A percentile compares a stretch with the other conserved stretches of the same genome.
phyloP scores from a whole-genome alignment of 495 filamentous ascomycete genomes.

The Daldinia concentrica region DNA sequence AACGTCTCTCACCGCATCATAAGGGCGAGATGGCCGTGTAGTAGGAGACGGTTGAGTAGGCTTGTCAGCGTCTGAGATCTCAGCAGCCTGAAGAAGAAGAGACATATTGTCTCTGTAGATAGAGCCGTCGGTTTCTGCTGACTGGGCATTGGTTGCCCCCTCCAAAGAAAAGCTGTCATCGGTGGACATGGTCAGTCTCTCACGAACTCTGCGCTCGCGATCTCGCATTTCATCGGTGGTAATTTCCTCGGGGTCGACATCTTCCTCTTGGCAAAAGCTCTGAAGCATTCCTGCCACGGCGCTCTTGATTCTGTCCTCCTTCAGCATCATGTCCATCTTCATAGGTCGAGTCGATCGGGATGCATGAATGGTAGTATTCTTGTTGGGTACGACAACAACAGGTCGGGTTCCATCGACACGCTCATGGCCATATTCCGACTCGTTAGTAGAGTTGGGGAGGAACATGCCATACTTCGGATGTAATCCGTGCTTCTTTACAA shows the following conservation, averaged over 20 bases:
- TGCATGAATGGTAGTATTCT: slow-evolving; percentile 47
- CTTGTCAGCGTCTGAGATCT: slow-evolving; percentile 9
- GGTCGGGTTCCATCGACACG: slow-evolving; percentile 49
- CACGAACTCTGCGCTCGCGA: slow-evolving; percentile 39
- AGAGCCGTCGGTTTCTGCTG: slow-evolving; percentile 10
- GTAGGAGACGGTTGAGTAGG: slow-evolving; percentile 9
- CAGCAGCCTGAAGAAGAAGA: slow-evolving; percentile 45
- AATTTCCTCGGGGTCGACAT: slow-evolving; percentile 49
- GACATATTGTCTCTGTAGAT: slow-evolving; percentile 1
- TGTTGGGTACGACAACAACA: slow-evolving; percentile 49
- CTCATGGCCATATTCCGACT: slow-evolving; percentile 46
- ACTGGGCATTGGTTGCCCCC: slow-evolving; percentile 6
- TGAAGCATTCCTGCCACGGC: slow-evolving; percentile 33
- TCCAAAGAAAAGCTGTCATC: slow-evolving; percentile 37
- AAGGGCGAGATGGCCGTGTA: slow-evolving; percentile 51
- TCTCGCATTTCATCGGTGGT: slow-evolving; percentile 46
- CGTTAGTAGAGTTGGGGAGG: slow-evolving; percentile 51
- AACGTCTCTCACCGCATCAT: slow-evolving; percentile 60
- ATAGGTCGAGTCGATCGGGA: slow-evolving; percentile 52
- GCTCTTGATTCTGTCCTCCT: slow-evolving; percentile 32
- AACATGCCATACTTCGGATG: slow-evolving; percentile 56
- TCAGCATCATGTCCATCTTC: slow-evolving; percentile 45
- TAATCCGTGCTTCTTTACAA: slow-evolving; percentile 54
- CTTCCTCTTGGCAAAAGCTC: slow-evolving; percentile 46
- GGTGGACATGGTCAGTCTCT: slow-evolving; percentile 21